Evolutionary conservation across 2,329 filamentous ascomycete genomes (phyloP), one percentile per base, ranked within the genome.

Genomic region (Alternaria arbusti): DNA sequence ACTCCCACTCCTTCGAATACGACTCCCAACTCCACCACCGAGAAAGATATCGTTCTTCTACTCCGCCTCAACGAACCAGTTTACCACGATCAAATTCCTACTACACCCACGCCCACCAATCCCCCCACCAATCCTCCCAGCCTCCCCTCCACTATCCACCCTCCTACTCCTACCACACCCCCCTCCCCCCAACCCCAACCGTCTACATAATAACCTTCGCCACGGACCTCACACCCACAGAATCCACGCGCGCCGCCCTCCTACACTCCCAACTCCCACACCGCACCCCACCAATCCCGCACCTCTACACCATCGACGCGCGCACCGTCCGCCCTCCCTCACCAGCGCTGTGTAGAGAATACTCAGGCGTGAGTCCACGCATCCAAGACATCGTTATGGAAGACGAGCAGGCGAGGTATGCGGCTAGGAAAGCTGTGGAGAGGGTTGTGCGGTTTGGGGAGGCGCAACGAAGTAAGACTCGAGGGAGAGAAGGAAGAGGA

Each of bases 261-360:
- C 64, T 73, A 13, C 12, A 62, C n/a, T 54, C 62, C 1, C 67
- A 75, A 25, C 32, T 73, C 0, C 70, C 70, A 3, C 13, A 6
- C 5, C 60, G 67, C 12, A 28, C 43, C 6, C 65, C 59, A 1
- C 57, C 58, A 11, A 67, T 71, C 15, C 66, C 64, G 0, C 69
- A 74, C 11, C 63, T 73, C 9, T 74, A 73, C 66, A 76, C 73
- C 17, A 73, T 78, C 26, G 67, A 70, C 47, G 70, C 69, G 5
- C 56, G 59, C 10, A 23, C 15, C 28, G 62, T 74, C 22, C 59
- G 25, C 0, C 68, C 69, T 0, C 74, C 75, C 1, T 60, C 69
- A 0, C 12, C 30, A 0, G 11, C 45, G 6, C 52, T 76, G 0
- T 76, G 74, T 30, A 55, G 30, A 0, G 20, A 45, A 2, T 77